Conservation (phyloP, 495 filamentous ascomycete species). For the Cryomyces minteri region DNA sequence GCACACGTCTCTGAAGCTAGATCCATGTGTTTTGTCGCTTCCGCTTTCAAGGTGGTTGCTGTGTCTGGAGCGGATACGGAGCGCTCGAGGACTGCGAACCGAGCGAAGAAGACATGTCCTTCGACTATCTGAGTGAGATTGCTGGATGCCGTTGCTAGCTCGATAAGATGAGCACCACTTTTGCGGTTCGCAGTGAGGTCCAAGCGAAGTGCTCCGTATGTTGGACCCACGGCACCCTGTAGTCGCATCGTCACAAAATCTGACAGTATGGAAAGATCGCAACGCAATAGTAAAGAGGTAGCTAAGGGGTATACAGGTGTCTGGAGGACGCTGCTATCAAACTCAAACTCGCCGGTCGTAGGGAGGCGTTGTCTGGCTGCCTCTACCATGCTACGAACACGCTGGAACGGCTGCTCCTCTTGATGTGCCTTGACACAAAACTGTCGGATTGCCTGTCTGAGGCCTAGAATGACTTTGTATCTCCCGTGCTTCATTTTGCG, state of each 20-base stretch:
- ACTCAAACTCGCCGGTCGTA: constrained; percentile 20
- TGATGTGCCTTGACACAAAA: constrained; percentile 27
- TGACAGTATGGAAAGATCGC: constrained; percentile 34
- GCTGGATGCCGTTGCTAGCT: constrained; percentile 6
- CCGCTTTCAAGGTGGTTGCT: constrained; percentile 2
- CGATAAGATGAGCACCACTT: constrained; percentile 11
- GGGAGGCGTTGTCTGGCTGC: constrained; percentile 23
- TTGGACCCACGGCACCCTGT: constrained; percentile 1
- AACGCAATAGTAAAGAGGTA: constrained; percentile 30
- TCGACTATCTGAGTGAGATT: constrained; percentile 18
- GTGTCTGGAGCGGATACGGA: not conserved
- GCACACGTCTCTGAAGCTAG: constrained; percentile 16
- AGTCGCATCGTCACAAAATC: constrained; percentile 29
- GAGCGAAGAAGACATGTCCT: constrained; percentile 20
- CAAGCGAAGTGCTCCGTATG: constrained; percentile 3
- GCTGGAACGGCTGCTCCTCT: constrained; percentile 42
- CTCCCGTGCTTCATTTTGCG: constrained; percentile 4
- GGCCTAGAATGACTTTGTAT: constrained; percentile 21
- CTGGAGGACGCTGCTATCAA: constrained; percentile 27
- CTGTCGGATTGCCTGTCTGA: constrained; percentile 23
- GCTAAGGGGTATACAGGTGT: constrained; percentile 29
- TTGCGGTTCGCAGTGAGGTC: constrained; percentile 8
- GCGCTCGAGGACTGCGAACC: constrained; percentile 22
- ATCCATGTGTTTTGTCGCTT: constrained; percentile 7
- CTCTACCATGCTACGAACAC: constrained; percentile 33